phyloP scores from a whole-genome alignment of 148 eudicot genomes.

The Silene conica region DNA sequence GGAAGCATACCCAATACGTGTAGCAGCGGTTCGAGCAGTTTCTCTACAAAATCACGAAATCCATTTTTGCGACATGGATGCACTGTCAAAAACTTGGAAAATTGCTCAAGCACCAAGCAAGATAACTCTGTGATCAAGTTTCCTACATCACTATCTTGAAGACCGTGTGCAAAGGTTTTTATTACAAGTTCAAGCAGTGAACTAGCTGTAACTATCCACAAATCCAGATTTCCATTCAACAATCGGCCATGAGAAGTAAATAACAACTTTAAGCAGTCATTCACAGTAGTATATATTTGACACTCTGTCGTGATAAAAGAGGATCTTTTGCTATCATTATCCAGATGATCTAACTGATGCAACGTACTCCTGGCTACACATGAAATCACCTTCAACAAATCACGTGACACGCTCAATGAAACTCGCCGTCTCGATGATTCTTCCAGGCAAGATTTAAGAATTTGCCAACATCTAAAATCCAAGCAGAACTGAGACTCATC shows the following conservation, averaged over 20 bases:
- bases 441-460: slow-evolving; percentile 72
- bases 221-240: slow-evolving; percentile 64
- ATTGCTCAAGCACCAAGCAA: slow-evolving; percentile 69
- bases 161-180: slow-evolving; percentile 31
- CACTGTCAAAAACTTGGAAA: slow-evolving; percentile 64
- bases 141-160: slow-evolving; percentile 38
- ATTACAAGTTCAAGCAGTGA: slow-evolving; percentile 49
- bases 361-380: slow-evolving; percentile 42
- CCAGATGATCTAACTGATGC: slow-evolving; percentile 23
- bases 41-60: slow-evolving; percentile 72
- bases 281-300: slow-evolving; percentile 37
- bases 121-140: slow-evolving; percentile 40
- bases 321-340: slow-evolving; percentile 18
- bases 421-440: slow-evolving; percentile 43
- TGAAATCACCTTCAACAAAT: slow-evolving; percentile 62
- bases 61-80: slow-evolving; percentile 75
- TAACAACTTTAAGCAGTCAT: slow-evolving; percentile 48
- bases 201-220: slow-evolving; percentile 54
- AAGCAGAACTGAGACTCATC: slow-evolving; percentile 43
- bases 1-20: slow-evolving; percentile 42
- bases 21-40: slow-evolving; percentile 72
- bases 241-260: slow-evolving; percentile 60
- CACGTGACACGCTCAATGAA: slow-evolving; percentile 51
- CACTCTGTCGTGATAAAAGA: slow-evolving; percentile 25
- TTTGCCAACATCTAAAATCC: slow-evolving; percentile 81